Evolutionary conservation across 1,139 yeast species (phyloP).

Genomic region (Ashbya aceris): DNA sequence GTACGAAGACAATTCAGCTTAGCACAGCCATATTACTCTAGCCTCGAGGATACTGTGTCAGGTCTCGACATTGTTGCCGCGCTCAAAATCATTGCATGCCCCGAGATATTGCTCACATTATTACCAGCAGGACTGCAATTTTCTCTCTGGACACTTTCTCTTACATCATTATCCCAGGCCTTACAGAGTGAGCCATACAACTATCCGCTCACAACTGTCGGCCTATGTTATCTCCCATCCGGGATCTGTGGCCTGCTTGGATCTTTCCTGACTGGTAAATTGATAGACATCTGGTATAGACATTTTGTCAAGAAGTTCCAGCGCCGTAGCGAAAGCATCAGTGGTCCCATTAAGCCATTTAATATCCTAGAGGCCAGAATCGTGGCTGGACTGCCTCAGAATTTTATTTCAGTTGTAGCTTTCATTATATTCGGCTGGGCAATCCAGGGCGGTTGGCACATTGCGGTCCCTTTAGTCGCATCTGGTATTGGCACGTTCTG

Average conservation of each 20-base stretch:
- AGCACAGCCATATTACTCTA: slow-evolving; percentile 27
- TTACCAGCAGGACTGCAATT: slow-evolving; percentile 58
- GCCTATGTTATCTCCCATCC: slow-evolving; percentile 53
- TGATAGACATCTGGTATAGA: slow-evolving; percentile 40
- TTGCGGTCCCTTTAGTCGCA: slow-evolving; percentile 48
- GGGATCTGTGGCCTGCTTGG: slow-evolving; percentile 49
- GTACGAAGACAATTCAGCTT: slow-evolving; percentile 16
- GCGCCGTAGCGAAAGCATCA: slow-evolving; percentile 20
- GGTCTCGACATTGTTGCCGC: slow-evolving; percentile 36
- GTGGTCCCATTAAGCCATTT: slow-evolving; percentile 27
- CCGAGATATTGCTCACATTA: slow-evolving; percentile 33
- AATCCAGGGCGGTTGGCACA: slow-evolving; percentile 38
- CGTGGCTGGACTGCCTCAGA: slow-evolving; percentile 33
- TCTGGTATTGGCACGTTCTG: slow-evolving; percentile 47
- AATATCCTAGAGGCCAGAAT: slow-evolving; percentile 44
- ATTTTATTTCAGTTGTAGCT: slow-evolving; percentile 32
- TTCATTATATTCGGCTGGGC: slow-evolving; percentile 65
- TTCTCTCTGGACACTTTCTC: slow-evolving; percentile 59
- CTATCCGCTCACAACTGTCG: slow-evolving; percentile 46
- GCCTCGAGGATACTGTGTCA: slow-evolving; percentile 26
- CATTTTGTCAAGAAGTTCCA: slow-evolving; percentile 16
- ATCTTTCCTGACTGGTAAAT: slow-evolving; percentile 39
- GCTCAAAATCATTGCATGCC: slow-evolving; percentile 33
- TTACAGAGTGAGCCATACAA: slow-evolving; percentile 40
- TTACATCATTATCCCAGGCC: slow-evolving; percentile 54